Evolutionary conservation across 768 basidiomycete genomes (phyloP).

Genomic region (Calocera viscosa): DNA sequence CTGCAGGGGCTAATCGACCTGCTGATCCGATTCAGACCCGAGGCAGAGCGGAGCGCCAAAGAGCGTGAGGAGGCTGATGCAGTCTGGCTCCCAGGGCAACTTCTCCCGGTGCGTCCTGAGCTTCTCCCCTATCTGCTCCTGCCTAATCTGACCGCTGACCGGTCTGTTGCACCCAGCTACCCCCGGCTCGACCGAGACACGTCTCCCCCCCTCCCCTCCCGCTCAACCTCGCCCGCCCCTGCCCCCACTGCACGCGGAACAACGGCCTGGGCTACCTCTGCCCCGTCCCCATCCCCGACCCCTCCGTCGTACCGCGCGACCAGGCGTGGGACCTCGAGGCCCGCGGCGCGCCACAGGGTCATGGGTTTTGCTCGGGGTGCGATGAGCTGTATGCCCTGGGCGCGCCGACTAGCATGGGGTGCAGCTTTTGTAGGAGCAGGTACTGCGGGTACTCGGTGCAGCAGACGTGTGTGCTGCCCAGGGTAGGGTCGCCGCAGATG

Average conservation of each 20-base stretch:
- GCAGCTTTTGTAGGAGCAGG: neutral
- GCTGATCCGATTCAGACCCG: neutral
- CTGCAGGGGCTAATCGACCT: neutral
- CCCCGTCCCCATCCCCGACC: slow-evolving; percentile 3
- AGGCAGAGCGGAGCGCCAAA: neutral
- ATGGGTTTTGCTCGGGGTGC: neutral
- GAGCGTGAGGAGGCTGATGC: neutral
- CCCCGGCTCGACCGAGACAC: neutral
- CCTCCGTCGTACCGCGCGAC: neutral
- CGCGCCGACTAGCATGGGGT: neutral
- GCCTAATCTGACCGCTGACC: neutral
- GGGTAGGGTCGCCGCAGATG: neutral
- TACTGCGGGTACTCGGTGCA: neutral
- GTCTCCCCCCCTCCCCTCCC: neutral
- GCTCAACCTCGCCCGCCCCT: slow-evolving; percentile 2
- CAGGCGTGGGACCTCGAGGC: slow-evolving; percentile 3
- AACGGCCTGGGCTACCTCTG: neutral
- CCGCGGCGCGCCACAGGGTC: neutral
- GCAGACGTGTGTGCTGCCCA: neutral
- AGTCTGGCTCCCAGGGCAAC: neutral
- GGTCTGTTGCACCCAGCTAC: neutral
- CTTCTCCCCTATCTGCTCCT: neutral
- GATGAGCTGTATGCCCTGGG: neutral
- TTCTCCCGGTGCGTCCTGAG: neutral
- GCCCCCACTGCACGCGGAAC: neutral